A percentile compares a stretch with the other conserved stretches of the same genome.
Conservation (phyloP, 192 early-diverging fungal genomes). For the Rhizoclosmatium globosum region DNA sequence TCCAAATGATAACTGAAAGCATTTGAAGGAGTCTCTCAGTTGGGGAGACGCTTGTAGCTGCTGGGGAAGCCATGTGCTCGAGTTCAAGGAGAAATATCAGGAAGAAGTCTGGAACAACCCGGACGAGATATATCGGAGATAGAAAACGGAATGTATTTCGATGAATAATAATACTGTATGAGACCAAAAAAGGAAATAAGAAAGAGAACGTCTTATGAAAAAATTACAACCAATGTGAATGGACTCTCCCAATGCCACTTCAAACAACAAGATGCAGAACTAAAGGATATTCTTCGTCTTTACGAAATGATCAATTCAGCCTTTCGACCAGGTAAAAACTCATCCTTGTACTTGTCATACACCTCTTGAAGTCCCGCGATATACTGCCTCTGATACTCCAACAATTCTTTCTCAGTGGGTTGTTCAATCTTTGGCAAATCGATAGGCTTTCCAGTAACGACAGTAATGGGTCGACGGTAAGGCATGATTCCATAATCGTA, state of each 20-base stretch:
- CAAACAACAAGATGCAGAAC: too few species aligned
- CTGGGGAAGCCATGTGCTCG: too few species aligned
- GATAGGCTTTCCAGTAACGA: constrained; percentile 56
- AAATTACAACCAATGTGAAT: too few species aligned
- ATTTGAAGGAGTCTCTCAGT: neutral
- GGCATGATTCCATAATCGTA: constrained; percentile 57
- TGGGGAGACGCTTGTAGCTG: too few species aligned
- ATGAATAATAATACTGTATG: too few species aligned
- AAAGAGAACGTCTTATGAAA: too few species aligned
- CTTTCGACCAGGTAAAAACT: constrained; percentile 72
- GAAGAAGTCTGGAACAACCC: too few species aligned
- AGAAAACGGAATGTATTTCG: too few species aligned
- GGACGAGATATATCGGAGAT: too few species aligned
- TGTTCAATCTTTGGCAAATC: constrained; percentile 62
- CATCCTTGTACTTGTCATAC: constrained; percentile 77
- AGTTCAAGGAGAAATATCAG: too few species aligned
- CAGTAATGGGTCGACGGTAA: constrained; percentile 51
- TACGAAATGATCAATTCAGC: constrained; percentile 64
- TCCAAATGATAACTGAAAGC: neutral
- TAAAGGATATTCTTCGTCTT: neutral
- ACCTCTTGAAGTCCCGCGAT: constrained; percentile 69
- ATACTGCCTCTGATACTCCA: constrained; percentile 71
- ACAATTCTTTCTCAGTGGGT: constrained; percentile 70
- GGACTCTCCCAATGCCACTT: too few species aligned
- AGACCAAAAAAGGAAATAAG: too few species aligned